Evolutionary conservation across 2,329 filamentous ascomycete genomes (phyloP), one percentile per base, ranked within the genome.

Genomic region (Magnaporthiopsis poae): DNA sequence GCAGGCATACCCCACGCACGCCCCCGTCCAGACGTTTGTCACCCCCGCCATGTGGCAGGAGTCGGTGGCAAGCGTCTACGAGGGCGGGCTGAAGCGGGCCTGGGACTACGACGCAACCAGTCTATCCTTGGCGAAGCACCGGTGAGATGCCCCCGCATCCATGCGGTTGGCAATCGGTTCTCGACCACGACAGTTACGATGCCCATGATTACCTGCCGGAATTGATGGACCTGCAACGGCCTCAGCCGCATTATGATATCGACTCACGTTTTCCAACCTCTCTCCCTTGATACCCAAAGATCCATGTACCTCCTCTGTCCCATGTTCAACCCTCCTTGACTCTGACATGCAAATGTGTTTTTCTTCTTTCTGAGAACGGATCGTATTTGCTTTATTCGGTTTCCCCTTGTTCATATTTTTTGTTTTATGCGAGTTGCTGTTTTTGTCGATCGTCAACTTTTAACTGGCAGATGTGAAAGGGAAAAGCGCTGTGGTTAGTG

Each of bases 31-130:
- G n/a, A 80, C 80, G 35, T 90, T 89, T 73, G 84, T 90, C 69
- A 90, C 86, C 12, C 86, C 88, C 4, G 86, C 86, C 68, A 90
- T 90, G 88, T 90, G 88, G 88, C 87, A 88, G 73, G 86, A 90
- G 73, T 88, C 86, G 15, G 88, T 90, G 66, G 87, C 87, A 15
- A 88, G 84, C 70, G 87, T 89, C 5, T 89, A 89, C 74, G 86
- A 88, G 71, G 84, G 85, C 61, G 86, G 86, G 4, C 74, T 88
- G 63, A 89, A 89, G 75, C 79, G 86, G 63, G 74, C 79, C 62
- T 88, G 86, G 86, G 86, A 87, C 69, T 85, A 82, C 70, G 82
- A 84, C 66, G 13, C 63, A 18, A 65, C 56, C n/a, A 56, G 52
- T 9, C 31, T 60, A 27, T 56, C 46, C 21, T 3, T 56, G 21